Evolutionary conservation across 2,329 filamentous ascomycete species (phyloP).

Genomic region (Fusarium sp.): DNA sequence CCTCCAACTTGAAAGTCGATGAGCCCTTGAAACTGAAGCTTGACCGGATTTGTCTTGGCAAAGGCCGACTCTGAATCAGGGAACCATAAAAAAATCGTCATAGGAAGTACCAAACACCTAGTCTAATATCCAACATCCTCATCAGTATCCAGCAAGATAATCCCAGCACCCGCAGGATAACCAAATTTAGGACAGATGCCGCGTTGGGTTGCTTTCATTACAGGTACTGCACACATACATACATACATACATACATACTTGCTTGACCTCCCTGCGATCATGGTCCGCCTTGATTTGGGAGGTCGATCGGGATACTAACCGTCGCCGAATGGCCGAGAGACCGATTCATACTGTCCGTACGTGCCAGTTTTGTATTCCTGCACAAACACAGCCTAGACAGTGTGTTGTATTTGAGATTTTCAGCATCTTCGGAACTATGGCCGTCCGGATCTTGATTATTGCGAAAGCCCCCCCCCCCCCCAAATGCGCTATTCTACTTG

Average conservation of each 20-base stretch:
- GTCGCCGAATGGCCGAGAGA: background rate
- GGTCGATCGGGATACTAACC: conserved; percentile 26
- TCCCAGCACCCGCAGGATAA: conserved; percentile 3
- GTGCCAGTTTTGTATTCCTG: background rate
- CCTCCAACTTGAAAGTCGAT: conserved; percentile 19
- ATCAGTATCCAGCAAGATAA: conserved; percentile 18
- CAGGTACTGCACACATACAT: too few species aligned
- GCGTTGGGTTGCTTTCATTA: conserved; percentile 12
- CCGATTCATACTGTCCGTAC: conserved; percentile 5
- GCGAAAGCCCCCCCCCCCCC: too few species aligned
- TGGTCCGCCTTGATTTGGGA: conserved; percentile 28
- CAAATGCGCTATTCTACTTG: background rate
- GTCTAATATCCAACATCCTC: conserved; percentile 6
- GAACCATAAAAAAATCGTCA: conserved; percentile 33
- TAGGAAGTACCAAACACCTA: conserved; percentile 12
- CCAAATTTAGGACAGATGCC: conserved; percentile 26
- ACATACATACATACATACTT: conserved; percentile 2
- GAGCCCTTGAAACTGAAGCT: conserved; percentile 19
- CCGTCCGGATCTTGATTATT: conserved; percentile 31
- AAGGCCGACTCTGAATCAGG: conserved; percentile 19
- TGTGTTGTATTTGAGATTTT: conserved; percentile 3
- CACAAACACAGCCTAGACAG: conserved; percentile 9
- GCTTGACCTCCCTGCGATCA: background rate
- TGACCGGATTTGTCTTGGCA: conserved; percentile 11
- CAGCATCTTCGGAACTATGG: background rate